These are phyloP conservation scores for Saprolegnia diclina DNA, from an alignment of 352 stramenopile species.

Conservation along the genomic window DNA sequence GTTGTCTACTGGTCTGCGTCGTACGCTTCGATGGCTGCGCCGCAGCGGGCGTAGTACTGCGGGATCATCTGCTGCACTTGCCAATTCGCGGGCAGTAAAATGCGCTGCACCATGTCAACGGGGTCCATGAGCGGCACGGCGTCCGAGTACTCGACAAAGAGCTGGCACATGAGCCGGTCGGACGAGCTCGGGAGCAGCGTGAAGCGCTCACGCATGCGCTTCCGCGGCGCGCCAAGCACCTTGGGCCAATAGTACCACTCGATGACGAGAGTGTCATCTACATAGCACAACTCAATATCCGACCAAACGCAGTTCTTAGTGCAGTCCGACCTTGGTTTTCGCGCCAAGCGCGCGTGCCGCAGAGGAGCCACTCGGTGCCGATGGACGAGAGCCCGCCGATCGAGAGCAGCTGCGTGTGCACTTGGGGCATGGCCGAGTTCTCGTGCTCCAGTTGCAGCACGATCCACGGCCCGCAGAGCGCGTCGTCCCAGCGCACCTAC, in stretches of 20 bases:
- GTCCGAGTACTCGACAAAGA: constrained; percentile 19
- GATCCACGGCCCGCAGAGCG: constrained; percentile 6
- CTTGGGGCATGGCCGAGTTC: constrained; percentile 9
- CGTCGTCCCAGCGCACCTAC: constrained; percentile 20
- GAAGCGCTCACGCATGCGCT: constrained; percentile 24
- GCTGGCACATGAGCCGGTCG: constrained; percentile 24
- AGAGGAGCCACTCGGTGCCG: constrained; percentile 18
- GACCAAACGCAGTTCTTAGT: no score
- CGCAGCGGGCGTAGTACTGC: constrained; percentile 15
- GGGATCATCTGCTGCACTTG: constrained; percentile 22
- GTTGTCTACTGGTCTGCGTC: neutral
- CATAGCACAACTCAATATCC: no score
- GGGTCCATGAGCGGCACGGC: neutral
- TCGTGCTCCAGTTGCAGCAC: constrained; percentile 10
- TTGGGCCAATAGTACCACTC: constrained; percentile 26
- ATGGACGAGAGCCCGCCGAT: constrained; percentile 10
- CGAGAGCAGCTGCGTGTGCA: constrained; percentile 8
- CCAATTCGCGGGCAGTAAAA: constrained; percentile 22
- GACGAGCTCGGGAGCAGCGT: constrained; percentile 24
- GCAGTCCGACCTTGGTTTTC: constrained; percentile 28
- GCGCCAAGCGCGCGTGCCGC: constrained; percentile 22
- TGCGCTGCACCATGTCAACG: constrained; percentile 4
- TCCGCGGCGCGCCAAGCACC: neutral
- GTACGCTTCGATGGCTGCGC: neutral
- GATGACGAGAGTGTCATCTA: constrained; percentile 22